phyloP scores from a whole-genome alignment of 495 filamentous ascomycete species.

The Penicillium alfredii region DNA sequence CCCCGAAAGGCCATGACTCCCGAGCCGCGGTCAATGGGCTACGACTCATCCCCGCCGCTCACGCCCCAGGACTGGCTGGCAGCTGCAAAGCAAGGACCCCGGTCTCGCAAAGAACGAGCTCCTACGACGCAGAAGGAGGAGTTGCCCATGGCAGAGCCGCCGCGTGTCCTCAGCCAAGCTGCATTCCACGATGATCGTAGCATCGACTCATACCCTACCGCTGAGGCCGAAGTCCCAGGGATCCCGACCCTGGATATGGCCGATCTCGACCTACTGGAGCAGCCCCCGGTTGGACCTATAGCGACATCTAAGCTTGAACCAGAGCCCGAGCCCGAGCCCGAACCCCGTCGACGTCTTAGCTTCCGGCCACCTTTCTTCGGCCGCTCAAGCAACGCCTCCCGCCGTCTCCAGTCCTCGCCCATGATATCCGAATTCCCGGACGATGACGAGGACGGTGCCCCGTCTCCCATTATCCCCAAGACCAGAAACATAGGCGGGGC shows the following conservation, averaged over 20 bases:
- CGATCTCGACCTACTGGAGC: slow-evolving; percentile 15
- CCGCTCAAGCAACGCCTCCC: slow-evolving; percentile 19
- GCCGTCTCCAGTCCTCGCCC: slow-evolving; percentile 25
- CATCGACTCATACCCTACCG: slow-evolving; percentile 20
- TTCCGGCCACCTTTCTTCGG: slow-evolving; percentile 34
- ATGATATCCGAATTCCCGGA: slow-evolving; percentile 18
- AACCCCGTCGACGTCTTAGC: slow-evolving; percentile 30
- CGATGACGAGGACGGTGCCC: slow-evolving; percentile 29
- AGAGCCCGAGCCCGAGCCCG: slow-evolving; percentile 17
- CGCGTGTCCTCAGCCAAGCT: slow-evolving; percentile 9
- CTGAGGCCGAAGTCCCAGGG: slow-evolving; percentile 24
- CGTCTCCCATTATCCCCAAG: slow-evolving; percentile 35
- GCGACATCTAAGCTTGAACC: slow-evolving; percentile 11
- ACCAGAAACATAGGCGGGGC: slow-evolving; percentile 12
- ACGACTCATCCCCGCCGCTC: slow-evolving; percentile 25
- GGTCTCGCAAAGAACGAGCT: slow-evolving; percentile 14
- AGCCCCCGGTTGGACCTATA: slow-evolving; percentile 3
- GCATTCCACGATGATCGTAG: slow-evolving; percentile 25
- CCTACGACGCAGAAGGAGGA: slow-evolving; percentile 6
- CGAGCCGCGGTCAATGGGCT: slow-evolving; percentile 1
- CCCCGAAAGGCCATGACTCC: slow-evolving; percentile 14
- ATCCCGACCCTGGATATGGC: slow-evolving; percentile 32
- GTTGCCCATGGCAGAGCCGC: slow-evolving; percentile 10
- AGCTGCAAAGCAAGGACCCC: slow-evolving; percentile 28
- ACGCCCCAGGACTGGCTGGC: slow-evolving; percentile 43